Conservation (phyloP, 768 basidiomycete genomes). For the Boletus reticuloceps region DNA sequence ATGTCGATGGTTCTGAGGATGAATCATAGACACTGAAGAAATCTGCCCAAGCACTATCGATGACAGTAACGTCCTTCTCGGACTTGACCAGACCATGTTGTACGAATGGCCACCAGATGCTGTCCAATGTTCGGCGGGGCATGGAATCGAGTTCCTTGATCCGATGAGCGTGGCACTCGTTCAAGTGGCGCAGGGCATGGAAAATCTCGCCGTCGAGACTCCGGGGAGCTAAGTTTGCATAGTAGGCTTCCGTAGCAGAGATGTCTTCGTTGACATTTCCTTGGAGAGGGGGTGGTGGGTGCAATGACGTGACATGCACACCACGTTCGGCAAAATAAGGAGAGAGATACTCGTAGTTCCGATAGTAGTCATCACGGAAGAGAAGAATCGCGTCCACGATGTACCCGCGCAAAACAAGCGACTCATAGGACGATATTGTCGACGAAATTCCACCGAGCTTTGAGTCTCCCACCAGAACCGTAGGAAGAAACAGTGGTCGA, state of each 20-base stretch:
- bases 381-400: conserved; percentile 80
- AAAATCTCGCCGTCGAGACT: conserved; percentile 39
- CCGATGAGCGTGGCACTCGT: conserved; percentile 59
- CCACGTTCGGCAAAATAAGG: conserved; percentile 78
- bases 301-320: conserved; percentile 51
- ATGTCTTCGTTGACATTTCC: conserved; percentile 46
- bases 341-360: conserved; percentile 79
- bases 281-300: conserved; percentile 55
- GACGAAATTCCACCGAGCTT: conserved; percentile 92
- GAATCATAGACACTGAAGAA: conserved; percentile 73
- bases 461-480: conserved; percentile 82
- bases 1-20: conserved; percentile 16
- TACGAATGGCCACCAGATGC: conserved; percentile 97
- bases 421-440: conserved; percentile 91
- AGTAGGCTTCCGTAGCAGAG: conserved; percentile 66
- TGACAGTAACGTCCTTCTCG: conserved; percentile 77
- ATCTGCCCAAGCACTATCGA: conserved; percentile 88
- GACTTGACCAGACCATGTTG: conserved; percentile 76
- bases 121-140: conserved; percentile 71
- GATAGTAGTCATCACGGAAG: conserved; percentile 84
- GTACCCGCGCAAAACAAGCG: conserved; percentile 86
- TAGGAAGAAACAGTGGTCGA: conserved; percentile 83
- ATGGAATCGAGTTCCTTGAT: conserved; percentile 75
- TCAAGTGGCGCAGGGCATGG: conserved; percentile 54
- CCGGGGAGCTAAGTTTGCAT: conserved; percentile 45